These are phyloP conservation scores for Arabis hirsuta DNA, from an alignment of 345 rosid genomes.

Conservation along the genomic window DNA sequence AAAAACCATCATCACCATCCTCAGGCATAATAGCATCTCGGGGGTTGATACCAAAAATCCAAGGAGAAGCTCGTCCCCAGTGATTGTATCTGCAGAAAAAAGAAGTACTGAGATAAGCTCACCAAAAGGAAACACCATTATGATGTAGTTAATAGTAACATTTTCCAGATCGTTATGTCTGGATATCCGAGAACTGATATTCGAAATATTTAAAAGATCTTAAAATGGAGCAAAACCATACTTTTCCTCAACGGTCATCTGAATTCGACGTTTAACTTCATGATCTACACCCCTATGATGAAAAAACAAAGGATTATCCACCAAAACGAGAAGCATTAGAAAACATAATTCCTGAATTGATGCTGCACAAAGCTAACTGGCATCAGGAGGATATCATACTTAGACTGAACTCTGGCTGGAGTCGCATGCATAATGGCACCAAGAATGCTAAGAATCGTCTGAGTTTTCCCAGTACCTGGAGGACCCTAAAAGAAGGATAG, in stretches of 20 bases:
- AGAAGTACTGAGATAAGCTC: background rate
- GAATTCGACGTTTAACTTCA: slow-evolving; percentile 55
- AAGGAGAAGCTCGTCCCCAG: slow-evolving; percentile 88
- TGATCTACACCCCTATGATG: slow-evolving; percentile 55
- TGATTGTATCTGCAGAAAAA: slow-evolving; percentile 61
- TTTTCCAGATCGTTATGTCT: slow-evolving; percentile 8
- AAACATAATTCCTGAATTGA: background rate
- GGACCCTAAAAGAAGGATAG: slow-evolving; percentile 70
- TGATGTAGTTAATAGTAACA: background rate
- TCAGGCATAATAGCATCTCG: slow-evolving; percentile 83
- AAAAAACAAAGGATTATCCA: slow-evolving; percentile 17
- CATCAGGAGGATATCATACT: slow-evolving; percentile 49
- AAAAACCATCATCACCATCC: slow-evolving; percentile 90
- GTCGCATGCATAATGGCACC: slow-evolving; percentile 98
- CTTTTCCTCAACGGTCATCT: slow-evolving; percentile 77
- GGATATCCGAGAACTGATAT: background rate
- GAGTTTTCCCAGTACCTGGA: slow-evolving; percentile 99
- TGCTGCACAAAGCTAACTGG: slow-evolving; percentile 9
- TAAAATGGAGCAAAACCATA: slow-evolving; percentile 47
- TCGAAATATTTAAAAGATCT: background rate
- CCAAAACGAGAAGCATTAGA: slow-evolving; percentile 6
- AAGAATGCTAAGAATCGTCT: slow-evolving; percentile 91
- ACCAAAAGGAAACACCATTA: slow-evolving; percentile 5
- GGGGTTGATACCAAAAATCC: slow-evolving; percentile 76
- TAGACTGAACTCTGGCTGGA: slow-evolving; percentile 71